Percentiles rank a stretch among this genome's conserved stretches.
phyloP scores from a whole-genome alignment of 352 stramenopile genomes.

The Albugo laibachii region DNA sequence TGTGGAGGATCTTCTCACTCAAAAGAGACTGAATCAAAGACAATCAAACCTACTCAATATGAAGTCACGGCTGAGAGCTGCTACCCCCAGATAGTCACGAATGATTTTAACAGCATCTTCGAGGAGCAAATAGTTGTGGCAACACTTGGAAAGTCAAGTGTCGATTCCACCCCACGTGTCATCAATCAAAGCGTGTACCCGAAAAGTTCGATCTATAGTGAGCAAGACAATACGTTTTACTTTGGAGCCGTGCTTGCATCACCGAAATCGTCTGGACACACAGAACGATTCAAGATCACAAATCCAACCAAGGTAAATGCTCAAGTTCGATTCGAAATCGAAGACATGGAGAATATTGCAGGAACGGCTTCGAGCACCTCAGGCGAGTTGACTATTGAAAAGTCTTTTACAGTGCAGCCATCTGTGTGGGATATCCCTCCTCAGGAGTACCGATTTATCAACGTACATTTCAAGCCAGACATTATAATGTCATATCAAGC shows the following conservation, averaged over 20 bases:
- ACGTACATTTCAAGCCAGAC: conserved; percentile 82
- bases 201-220: conserved; percentile 58
- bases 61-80: conserved; percentile 85
- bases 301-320: conserved; percentile 91
- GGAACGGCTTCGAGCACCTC: not conserved
- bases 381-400: not conserved
- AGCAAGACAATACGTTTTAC: conserved; percentile 72
- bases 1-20: conserved; percentile 1
- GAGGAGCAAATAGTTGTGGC: conserved; percentile 88
- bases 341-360: not conserved
- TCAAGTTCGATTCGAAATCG: conserved; percentile 69
- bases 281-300: conserved; percentile 87
- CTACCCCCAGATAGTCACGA: conserved; percentile 80
- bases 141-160: conserved; percentile 14
- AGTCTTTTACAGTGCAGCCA: conserved; percentile 80
- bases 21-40: conserved; percentile 1
- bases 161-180: not conserved
- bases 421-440: conserved; percentile 83
- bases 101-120: conserved; percentile 83
- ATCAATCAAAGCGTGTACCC: conserved; percentile 4
- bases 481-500: conserved; percentile 73
- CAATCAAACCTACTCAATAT: conserved; percentile 44
- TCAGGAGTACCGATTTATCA: conserved; percentile 88
- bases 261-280: conserved; percentile 40
- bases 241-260: conserved; percentile 72